phyloP scores from a whole-genome alignment of 2,329 filamentous ascomycete genomes.

The Ophiognomonia clavigignenti-juglandacearum region DNA sequence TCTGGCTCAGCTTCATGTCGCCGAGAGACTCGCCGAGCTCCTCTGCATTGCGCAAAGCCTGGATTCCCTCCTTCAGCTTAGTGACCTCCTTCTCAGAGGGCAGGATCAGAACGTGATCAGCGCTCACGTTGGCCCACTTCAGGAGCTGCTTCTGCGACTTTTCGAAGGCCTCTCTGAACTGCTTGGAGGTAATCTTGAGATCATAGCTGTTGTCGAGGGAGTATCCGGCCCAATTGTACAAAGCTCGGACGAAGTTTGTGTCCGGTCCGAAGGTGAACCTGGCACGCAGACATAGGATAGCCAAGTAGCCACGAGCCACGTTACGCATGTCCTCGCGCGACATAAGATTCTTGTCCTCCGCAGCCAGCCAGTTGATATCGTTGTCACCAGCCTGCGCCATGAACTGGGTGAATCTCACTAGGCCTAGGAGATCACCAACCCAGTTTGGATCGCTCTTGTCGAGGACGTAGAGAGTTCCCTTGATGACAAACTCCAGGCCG shows the following conservation, averaged over 20 bases:
- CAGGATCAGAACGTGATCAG: conserved; percentile 1
- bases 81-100: neutral
- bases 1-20: neutral
- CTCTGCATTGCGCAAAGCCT: neutral
- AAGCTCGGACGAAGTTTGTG: conserved; percentile 17
- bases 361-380: conserved; percentile 11
- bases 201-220: too few species aligned
- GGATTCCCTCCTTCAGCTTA: conserved; percentile 2
- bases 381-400: conserved; percentile 11
- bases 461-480: conserved; percentile 20
- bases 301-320: conserved; percentile 21
- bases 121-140: conserved; percentile 22
- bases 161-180: conserved; percentile 19
- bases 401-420: conserved; percentile 19
- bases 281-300: conserved; percentile 16
- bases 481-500: conserved; percentile 23
- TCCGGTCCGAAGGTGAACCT: conserved; percentile 20
- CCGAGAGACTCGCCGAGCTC: neutral
- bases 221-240: conserved; percentile 18
- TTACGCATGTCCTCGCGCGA: conserved; percentile 16
- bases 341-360: conserved; percentile 13
- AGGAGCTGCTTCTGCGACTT: conserved; percentile 21
- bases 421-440: conserved; percentile 22
- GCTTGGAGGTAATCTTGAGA: too few species aligned
- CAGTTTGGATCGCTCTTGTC: conserved; percentile 20